A percentile compares a stretch with the other conserved stretches of the same genome.
Conservation (phyloP, 371 early-diverging fungal genomes). For the Mucor mucedo region DNA sequence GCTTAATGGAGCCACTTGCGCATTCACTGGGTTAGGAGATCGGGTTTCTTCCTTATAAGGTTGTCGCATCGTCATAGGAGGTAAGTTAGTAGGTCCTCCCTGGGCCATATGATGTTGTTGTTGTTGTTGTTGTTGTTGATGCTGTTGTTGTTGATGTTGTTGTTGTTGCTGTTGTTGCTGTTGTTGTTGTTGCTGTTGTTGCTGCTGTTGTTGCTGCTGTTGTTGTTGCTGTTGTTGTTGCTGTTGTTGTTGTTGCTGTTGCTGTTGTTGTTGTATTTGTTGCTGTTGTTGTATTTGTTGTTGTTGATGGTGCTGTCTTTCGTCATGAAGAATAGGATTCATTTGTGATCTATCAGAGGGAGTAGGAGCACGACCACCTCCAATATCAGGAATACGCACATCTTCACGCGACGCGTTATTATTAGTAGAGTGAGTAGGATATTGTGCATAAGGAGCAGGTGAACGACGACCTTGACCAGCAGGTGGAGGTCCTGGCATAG, state of each 20-base stretch:
- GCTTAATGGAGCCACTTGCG: not conserved
- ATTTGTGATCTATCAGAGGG: constrained; percentile 60
- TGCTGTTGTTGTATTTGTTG: constrained; percentile 21
- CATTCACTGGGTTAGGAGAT: constrained; percentile 21
- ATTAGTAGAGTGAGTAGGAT: constrained; percentile 14
- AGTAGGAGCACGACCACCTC: constrained; percentile 46
- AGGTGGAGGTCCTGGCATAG: constrained; percentile 40
- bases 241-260: constrained; percentile 24
- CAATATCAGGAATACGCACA: constrained; percentile 55
- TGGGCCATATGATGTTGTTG: constrained; percentile 14
- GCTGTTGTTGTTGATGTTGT: constrained; percentile 23
- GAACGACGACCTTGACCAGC: constrained; percentile 36
- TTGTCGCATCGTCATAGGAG: constrained; percentile 38
- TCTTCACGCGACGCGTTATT: constrained; percentile 34
- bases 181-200: constrained; percentile 14
- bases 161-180: constrained; percentile 25
- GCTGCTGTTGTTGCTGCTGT: constrained; percentile 26
- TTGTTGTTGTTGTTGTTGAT: constrained; percentile 25
- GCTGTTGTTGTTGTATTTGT: constrained; percentile 17
- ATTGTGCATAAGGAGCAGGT: constrained; percentile 37
- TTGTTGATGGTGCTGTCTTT: constrained; percentile 30
- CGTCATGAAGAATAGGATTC: constrained; percentile 52
- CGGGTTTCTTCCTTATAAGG: constrained; percentile 24
- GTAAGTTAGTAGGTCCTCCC: constrained; percentile 20
- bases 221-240: constrained; percentile 25